These are phyloP conservation scores for Fusarium albosuccineum DNA, from an alignment of 2,329 filamentous ascomycete species.

Conservation along the genomic window DNA sequence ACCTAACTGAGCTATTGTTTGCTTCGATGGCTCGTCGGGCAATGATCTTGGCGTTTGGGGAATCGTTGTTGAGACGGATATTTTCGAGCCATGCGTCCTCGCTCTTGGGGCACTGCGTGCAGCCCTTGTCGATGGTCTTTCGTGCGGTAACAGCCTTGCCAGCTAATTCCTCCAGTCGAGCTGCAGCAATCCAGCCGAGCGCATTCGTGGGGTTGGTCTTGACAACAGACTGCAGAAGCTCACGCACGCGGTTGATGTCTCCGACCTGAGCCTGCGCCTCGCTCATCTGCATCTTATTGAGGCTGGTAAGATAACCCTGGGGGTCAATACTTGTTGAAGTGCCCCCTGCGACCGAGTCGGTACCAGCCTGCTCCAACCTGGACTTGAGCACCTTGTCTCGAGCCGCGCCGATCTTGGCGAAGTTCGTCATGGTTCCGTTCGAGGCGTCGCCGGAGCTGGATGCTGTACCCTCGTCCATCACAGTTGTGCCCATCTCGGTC, in stretches of 20 bases:
- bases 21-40: slow-evolving; percentile 93
- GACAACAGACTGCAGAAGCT: slow-evolving; percentile 94
- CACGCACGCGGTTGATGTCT: slow-evolving; percentile 93
- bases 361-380: slow-evolving; percentile 87
- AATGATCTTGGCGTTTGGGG: slow-evolving; percentile 94
- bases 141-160: slow-evolving; percentile 92
- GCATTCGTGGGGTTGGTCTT: slow-evolving; percentile 97
- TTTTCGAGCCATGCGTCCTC: slow-evolving; percentile 98
- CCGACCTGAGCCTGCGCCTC: slow-evolving; percentile 88
- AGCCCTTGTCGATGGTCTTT: slow-evolving; percentile 88
- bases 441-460: slow-evolving; percentile 58
- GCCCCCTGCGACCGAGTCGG: slow-evolving; percentile 76
- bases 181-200: slow-evolving; percentile 95
- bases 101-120: slow-evolving; percentile 90
- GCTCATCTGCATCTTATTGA: slow-evolving; percentile 84
- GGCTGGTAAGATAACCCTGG: slow-evolving; percentile 93
- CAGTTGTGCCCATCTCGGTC: slow-evolving; percentile 85
- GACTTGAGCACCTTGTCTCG: slow-evolving; percentile 96
- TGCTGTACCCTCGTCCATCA: slow-evolving; percentile 81
- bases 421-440: slow-evolving; percentile 97
- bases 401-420: slow-evolving; percentile 95
- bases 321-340: slow-evolving; percentile 93
- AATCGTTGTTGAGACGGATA: slow-evolving; percentile 87
- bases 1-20: slow-evolving; percentile 86
- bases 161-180: slow-evolving; percentile 90